Evolutionary conservation across 2,329 filamentous ascomycete genomes (phyloP), one percentile per base, ranked within the genome.

Genomic region (Fusarium scirpi): DNA sequence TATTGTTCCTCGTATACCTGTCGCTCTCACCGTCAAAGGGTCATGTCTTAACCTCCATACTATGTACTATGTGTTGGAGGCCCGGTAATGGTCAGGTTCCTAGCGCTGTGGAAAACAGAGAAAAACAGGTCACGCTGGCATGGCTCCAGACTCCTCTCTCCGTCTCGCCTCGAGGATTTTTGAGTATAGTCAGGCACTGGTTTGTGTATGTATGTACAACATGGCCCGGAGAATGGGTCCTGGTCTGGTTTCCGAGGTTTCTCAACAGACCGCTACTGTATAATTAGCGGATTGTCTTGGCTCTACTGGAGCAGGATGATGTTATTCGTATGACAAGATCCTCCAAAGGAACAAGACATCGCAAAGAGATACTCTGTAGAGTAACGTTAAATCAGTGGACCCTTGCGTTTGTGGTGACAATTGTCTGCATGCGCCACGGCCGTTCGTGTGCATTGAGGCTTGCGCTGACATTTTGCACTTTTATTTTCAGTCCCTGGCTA

Each of bases 191-290:
- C 49, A 53, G 34, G 53, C 62, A 58, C 52, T 48, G 52, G 25
- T 51, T 40, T 69, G 43, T 24, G 24, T 24, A 25, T 34, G 32
- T 54, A 60, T 59, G 43, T 58, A 24, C 51, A 70, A 51, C 58
- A 61, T 65, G 51, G 56, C 54, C 43, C 51, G 55, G 58, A 65
- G 30, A 40, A 70, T 62, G 58, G 54, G 51, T 55, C 67, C 61
- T 61, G 52, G 41, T 38, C 55, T 30, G 44, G 34, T 38, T 67
- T 43, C 62, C 67, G 58, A 70, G 43, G 58, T 71, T 65, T 32
- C 58, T 65, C 58, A 61, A 44, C 67, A 71, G 67, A 69, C 67
- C 67, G 67, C 67, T 41, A 53, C 49, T 53, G 34, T 64, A 38
- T 38, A 43, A 53, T 62, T 62, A 55, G 55, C 45, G n/a, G 25